These are phyloP conservation scores for Pharus latifolius DNA, from an alignment of 176 grass and related monocot species.

Conservation along the genomic window DNA sequence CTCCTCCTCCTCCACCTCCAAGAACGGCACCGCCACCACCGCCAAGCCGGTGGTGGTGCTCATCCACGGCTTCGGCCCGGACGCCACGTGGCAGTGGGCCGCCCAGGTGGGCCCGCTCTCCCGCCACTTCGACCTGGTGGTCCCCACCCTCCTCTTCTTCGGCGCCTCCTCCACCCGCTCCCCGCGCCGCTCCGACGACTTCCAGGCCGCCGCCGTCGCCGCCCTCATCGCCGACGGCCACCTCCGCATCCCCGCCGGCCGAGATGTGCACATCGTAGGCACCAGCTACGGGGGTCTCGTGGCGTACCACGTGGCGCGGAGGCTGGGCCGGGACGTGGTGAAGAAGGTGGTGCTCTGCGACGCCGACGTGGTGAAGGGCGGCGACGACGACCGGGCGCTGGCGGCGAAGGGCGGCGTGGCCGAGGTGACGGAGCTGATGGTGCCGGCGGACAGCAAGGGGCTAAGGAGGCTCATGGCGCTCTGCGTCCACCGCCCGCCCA, in stretches of 20 bases:
- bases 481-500: conserved; percentile 36
- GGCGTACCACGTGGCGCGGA: conserved; percentile 62
- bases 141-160: conserved; percentile 89
- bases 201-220: conserved; percentile 61
- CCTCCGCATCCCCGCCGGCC: not conserved
- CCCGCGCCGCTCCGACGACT: conserved; percentile 57
- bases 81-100: conserved; percentile 77
- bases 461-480: conserved; percentile 42
- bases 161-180: conserved; percentile 58
- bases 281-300: conserved; percentile 95
- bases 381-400: conserved; percentile 51
- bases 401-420: conserved; percentile 43
- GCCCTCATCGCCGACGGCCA: conserved; percentile 16
- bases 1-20: not conserved
- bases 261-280: conserved; percentile 43
- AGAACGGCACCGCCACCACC: not conserved
- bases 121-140: conserved; percentile 56
- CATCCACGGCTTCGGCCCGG: conserved; percentile 64
- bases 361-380: conserved; percentile 54
- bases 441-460: conserved; percentile 27
- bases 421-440: conserved; percentile 40
- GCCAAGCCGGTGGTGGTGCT: conserved; percentile 45
- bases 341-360: conserved; percentile 58
- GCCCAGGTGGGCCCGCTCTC: conserved; percentile 48
- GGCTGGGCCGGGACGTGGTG: conserved; percentile 16